These are phyloP conservation scores for Trichoderma cornu-damae DNA, from an alignment of 2,329 filamentous ascomycete genomes.

Conservation along the genomic window DNA sequence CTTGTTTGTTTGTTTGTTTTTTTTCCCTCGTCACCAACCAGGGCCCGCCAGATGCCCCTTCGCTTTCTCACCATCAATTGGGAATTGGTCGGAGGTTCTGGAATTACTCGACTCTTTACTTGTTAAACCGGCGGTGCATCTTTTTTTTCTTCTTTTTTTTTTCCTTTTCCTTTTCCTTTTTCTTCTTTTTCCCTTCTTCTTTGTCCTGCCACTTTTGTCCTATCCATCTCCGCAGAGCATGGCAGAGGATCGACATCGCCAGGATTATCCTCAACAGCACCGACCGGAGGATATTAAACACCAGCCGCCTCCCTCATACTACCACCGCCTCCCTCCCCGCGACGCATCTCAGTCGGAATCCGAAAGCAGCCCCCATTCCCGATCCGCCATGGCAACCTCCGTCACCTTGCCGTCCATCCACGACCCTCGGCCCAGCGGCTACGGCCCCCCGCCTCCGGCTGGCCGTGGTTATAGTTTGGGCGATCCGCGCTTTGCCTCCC, in stretches of 20 bases:
- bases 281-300: conserved; percentile 40
- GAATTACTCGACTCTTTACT: conserved; percentile 21
- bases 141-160: conserved; percentile 13
- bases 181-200: no score
- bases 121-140: conserved; percentile 8
- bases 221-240: conserved; percentile 30
- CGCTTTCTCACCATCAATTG: conserved; percentile 10
- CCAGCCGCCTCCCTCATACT: conserved; percentile 38
- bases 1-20: no score
- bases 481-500: conserved; percentile 41
- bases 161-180: conserved; percentile 1
- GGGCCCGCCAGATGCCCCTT: conserved; percentile 14
- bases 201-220: conserved; percentile 16
- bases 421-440: conserved; percentile 38
- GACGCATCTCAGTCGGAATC: conserved; percentile 35
- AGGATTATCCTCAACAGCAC: conserved; percentile 34
- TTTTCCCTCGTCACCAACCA: neutral
- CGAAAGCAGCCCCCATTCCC: conserved; percentile 12
- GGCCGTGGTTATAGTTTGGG: conserved; percentile 32
- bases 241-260: conserved; percentile 38
- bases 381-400: conserved; percentile 39
- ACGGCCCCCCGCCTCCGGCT: conserved; percentile 31
- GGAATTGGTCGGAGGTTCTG: conserved; percentile 14
- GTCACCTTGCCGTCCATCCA: conserved; percentile 49
- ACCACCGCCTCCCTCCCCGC: conserved; percentile 32